A percentile compares a stretch with the other conserved stretches of the same genome.
Evolutionary conservation across 2,329 filamentous ascomycete genomes (phyloP).

Genomic region (Apiospora marii): DNA sequence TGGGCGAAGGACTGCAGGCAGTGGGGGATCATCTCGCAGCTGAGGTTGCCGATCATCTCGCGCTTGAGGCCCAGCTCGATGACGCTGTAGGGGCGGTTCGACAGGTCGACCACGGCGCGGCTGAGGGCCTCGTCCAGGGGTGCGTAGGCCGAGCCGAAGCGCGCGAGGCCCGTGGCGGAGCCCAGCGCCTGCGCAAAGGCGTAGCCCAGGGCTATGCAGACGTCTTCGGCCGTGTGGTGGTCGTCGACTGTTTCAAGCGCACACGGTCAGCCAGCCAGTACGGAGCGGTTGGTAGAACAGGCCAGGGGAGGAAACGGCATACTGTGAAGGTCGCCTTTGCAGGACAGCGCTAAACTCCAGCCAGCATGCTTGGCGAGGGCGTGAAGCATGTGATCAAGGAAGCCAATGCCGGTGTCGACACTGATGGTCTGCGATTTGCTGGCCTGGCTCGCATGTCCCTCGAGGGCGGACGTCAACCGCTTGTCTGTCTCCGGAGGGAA

Average conservation of each 20-base stretch:
- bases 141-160: slow-evolving; percentile 91
- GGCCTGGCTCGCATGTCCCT: slow-evolving; percentile 82
- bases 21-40: slow-evolving; percentile 97
- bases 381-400: slow-evolving; percentile 98
- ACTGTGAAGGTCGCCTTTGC: slow-evolving; percentile 92
- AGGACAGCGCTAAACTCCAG: slow-evolving; percentile 86
- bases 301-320: slow-evolving; percentile 44
- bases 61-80: slow-evolving; percentile 84
- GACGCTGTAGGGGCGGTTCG: slow-evolving; percentile 87
- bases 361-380: slow-evolving; percentile 94
- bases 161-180: slow-evolving; percentile 79
- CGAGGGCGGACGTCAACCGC: slow-evolving; percentile 58
- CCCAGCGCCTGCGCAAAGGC: slow-evolving; percentile 86
- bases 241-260: slow-evolving; percentile 76
- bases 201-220: slow-evolving; percentile 86
- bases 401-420: slow-evolving; percentile 93
- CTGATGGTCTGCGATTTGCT: slow-evolving; percentile 86
- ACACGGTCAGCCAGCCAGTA: not conserved
- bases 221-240: slow-evolving; percentile 97
- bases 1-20: slow-evolving; percentile 94
- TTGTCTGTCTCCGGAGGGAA: slow-evolving; percentile 72
- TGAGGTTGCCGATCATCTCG: slow-evolving; percentile 93
- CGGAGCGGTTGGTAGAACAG: not conserved
- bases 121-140: slow-evolving; percentile 96
- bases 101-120: slow-evolving; percentile 92